Base-by-base conservation (phyloP, 1,139 yeast genomes). In the Pichia cactophila region DNA sequence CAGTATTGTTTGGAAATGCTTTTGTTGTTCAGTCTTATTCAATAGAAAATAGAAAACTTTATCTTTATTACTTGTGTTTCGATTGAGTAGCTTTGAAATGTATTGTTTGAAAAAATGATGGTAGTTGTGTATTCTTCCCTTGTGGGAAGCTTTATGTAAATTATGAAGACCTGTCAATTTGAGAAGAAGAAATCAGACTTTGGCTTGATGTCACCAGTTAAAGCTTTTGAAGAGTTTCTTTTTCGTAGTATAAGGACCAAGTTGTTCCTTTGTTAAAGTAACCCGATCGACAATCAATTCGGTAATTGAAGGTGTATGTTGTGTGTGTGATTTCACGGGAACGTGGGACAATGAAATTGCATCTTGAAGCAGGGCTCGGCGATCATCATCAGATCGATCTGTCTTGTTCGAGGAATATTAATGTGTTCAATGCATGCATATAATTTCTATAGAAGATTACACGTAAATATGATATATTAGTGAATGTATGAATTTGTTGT, bases 1-100 rank as follows among this genome's bases (percentile, higher is more conserved):
- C 7, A 51, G 10, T 8, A 49, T 8, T 37, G 41, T 26, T 17
- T 47, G 29, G 17, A 50, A 50, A 41, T 54, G 55, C 26, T 45
- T 43, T 36, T 52, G 53, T 37, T 56, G 55, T 37, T 54, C 45
- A 28, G 58, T 56, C 31, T 52, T 51, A n/a, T 51, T 49, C 26
- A 61, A 44, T 38, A 61, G 49, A 41, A 54, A 58, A 38, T 58
- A 61, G 41, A 56, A 61, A 26, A 59, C 62, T 41, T 54, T 59
- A 48, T 61, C 65, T 44, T 61, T 61, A 33, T 49, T 54, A 10
- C 47, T 49, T 8, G n/a, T 38, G 14, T 45, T 43, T 23, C 45
- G 28, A 26, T 43, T 43, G 11, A 51, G 20, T 16, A 44, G 3
- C 23, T 39, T 42, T 11, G 41, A 16, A 5, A 50, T 8, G 26